Base-by-base conservation (phyloP, 805 yeast genomes). In the Saccharomycopsis fermentans region DNA sequence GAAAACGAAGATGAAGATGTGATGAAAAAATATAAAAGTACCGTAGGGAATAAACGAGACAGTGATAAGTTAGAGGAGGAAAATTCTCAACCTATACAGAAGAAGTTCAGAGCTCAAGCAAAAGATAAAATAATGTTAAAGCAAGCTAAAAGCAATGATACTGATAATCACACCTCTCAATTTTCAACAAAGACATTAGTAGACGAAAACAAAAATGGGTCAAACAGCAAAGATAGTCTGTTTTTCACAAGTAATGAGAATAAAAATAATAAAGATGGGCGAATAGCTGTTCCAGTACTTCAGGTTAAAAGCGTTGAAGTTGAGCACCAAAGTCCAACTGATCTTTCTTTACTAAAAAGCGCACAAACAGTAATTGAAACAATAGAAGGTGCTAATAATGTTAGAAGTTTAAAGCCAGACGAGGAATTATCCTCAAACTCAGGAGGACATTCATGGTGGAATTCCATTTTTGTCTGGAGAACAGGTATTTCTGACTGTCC, bases 391-490 rank as follows among this genome's bases (percentile, higher is more conserved):
- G 29, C n/a, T 21, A n/a, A 43, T 11, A 24, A 2, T 21, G 12
- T 29, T 12, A 12, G 11, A 8, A 43, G 4, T 19, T 9, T 6
- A 29, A 51, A 51, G 11, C 21, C 37, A 12, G 26, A 8, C 9
- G 39, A 34, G 21, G 37, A 6, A 21, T 14, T 16, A 9, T 2
- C 26, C 12, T 9, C n/a, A 11, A 29, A 27, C 21, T 27, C 16
- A 35, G 19, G 8, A n/a, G 27, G 24, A 4, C 17, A 9, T 52
- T 52, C 51, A 12, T 60, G 63, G 59, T 61, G 62, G 63, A 35
- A 54, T 27, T 37, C 63, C 1, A 56, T 34, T 17, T 61, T 62
- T 62, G 40, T 54, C 16, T 61, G 63, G 63, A 59, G 55, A 26
- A n/a, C 57, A 14, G 54, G 19, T 17, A n/a, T 12, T 40, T 36